Base-by-base conservation (phyloP, 352 stramenopile species). In the Globisporangium iwayamae region DNA sequence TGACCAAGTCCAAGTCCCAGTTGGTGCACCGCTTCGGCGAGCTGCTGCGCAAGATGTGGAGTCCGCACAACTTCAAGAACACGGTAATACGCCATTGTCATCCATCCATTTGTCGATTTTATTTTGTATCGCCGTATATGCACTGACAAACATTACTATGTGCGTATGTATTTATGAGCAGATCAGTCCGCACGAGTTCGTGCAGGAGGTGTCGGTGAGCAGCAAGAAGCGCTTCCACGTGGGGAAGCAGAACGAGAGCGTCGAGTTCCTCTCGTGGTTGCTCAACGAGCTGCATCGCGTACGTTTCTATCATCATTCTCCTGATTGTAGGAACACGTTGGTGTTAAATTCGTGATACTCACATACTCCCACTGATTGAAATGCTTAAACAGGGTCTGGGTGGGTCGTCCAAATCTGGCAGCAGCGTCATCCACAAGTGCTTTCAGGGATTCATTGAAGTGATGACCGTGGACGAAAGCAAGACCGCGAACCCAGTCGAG, bases 41-140 rank as follows among this genome's bases (percentile, higher is more conserved):
- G 68, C 78, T 99, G 20, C 78, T 99, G 36, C 84, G 97, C 8
- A 99, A 99, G 74, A 95, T 99, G 66, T 99, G 98, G 98, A 98
- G 87, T 50, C 81, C 94, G 6, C 86, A 98, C 72, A 98, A 98
- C 62, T 99, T 99, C 74, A 99, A 99, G 80, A 97, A 93, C 66
- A 96, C 90, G 67, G 93, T 99, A 39, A 16, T 41, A 11, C 53
- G 28, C 5, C 56, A 16, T 38, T 18, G 3, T 22, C 22, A 36
- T 54, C 7, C 13, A 53, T 53, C n/a, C n/a, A 52, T 14, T 2
- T 14, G 0, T 32, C 10, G 3, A 3, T 53, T 30, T 16, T 53
- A 53, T 32, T 30, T 9, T 36, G 32, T 36, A 36, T 36, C 4
- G 4, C 9, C 9, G 22, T 14, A 10, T 8, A 32, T 52, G 14